phyloP scores from a whole-genome alignment of 805 yeast species.

The Cyberlindnera japonica region DNA sequence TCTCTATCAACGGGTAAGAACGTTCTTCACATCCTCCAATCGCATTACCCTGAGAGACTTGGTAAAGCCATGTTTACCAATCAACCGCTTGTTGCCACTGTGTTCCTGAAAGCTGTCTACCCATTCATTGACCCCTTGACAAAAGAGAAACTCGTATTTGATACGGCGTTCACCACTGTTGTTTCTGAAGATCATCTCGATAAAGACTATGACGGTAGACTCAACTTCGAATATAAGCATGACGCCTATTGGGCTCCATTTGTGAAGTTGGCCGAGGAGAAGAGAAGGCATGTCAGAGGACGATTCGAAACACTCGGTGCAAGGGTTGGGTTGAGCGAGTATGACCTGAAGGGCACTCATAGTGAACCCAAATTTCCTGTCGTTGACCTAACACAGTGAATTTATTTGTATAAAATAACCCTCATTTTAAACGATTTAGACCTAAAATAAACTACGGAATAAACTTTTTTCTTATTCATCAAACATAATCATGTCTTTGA shows the following conservation, averaged over 20 bases:
- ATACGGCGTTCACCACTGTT: slow-evolving; percentile 80
- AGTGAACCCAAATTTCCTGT: slow-evolving; percentile 20
- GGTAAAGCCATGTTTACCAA: slow-evolving; percentile 91
- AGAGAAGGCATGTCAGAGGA: slow-evolving; percentile 58
- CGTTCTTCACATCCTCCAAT: slow-evolving; percentile 88
- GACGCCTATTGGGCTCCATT: slow-evolving; percentile 74
- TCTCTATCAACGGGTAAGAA: slow-evolving; percentile 87
- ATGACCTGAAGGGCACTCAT: slow-evolving; percentile 57
- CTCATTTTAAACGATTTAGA: no score
- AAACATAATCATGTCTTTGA: slow-evolving; percentile 1
- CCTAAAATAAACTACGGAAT: no score
- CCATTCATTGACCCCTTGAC: slow-evolving; percentile 97
- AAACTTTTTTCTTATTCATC: not conserved
- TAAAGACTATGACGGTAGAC: slow-evolving; percentile 76
- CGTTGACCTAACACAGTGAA: slow-evolving; percentile 10
- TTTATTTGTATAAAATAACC: no score
- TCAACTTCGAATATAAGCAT: slow-evolving; percentile 82
- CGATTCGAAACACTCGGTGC: slow-evolving; percentile 71
- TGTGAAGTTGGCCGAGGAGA: slow-evolving; percentile 54
- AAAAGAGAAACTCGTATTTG: slow-evolving; percentile 86
- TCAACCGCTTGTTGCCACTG: slow-evolving; percentile 92
- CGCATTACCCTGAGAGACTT: slow-evolving; percentile 95
- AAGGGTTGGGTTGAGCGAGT: slow-evolving; percentile 75
- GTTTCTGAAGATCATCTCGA: slow-evolving; percentile 83
- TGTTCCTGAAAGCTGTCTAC: slow-evolving; percentile 83